A percentile compares a stretch with the other conserved stretches of the same genome.
Evolutionary conservation across 2,329 filamentous ascomycete genomes (phyloP).

Genomic region (Aspergillus melleus): DNA sequence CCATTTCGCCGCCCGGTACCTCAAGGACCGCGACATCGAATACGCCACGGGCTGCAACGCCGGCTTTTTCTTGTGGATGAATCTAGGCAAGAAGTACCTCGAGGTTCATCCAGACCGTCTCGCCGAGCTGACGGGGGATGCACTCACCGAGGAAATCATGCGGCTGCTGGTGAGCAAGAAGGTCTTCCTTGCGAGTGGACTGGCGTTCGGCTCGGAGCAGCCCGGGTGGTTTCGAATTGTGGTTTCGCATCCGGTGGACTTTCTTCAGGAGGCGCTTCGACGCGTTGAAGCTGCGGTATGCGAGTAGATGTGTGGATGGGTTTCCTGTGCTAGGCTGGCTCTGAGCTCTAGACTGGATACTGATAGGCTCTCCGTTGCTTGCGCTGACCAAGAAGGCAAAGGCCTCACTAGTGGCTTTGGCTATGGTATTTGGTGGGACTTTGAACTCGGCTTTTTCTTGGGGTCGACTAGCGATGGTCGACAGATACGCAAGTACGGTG

Average conservation of each 20-base stretch:
- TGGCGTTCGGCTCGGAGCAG: conserved; percentile 38
- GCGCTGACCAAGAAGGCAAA: no score
- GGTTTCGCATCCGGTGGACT: conserved; percentile 34
- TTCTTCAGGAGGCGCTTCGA: conserved; percentile 34
- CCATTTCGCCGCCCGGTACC: conserved; percentile 36
- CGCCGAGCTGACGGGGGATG: conserved; percentile 7
- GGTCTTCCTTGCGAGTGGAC: conserved; percentile 39
- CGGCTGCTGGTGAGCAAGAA: conserved; percentile 37
- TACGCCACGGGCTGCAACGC: conserved; percentile 54
- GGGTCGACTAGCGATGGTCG: no score
- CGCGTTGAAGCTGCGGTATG: conserved; percentile 27
- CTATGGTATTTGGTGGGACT: no score
- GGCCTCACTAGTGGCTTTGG: no score
- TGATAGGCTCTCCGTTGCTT: no score
- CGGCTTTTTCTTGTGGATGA: conserved; percentile 58
- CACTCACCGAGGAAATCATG: conserved; percentile 29
- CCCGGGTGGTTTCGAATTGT: conserved; percentile 47
- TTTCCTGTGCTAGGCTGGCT: no score
- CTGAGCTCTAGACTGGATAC: no score
- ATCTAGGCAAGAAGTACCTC: conserved; percentile 43
- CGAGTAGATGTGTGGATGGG: neutral
- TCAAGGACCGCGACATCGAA: conserved; percentile 45
- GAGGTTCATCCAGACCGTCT: conserved; percentile 18
- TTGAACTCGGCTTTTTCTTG: no score
- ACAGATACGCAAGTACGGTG: no score